Evolutionary conservation across 148 eudicot species (phyloP).

Genomic region (Chenopodium quinoa): DNA sequence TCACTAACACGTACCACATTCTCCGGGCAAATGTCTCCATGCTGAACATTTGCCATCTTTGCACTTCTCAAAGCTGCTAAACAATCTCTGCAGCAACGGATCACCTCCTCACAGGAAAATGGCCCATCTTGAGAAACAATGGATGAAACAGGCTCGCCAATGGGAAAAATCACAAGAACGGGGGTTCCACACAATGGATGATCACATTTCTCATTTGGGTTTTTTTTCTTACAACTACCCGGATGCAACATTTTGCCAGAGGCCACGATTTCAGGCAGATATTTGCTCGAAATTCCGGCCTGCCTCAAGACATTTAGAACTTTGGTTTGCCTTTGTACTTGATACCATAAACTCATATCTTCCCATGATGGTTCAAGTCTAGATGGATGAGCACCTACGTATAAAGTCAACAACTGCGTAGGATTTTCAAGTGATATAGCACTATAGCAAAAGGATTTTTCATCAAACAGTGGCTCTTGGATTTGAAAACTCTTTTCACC

Average conservation of each 20-base stretch:
- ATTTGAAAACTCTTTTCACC: slow-evolving; percentile 50
- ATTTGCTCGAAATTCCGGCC: slow-evolving; percentile 49
- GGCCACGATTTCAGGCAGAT: slow-evolving; percentile 68
- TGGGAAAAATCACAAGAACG: slow-evolving; percentile 57
- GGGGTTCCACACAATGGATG: slow-evolving; percentile 82
- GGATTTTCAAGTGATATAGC: slow-evolving; percentile 51
- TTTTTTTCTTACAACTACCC: slow-evolving; percentile 55
- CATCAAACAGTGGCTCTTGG: slow-evolving; percentile 45
- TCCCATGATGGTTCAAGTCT: slow-evolving; percentile 78
- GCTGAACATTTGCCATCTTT: slow-evolving; percentile 56
- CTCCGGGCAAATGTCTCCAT: slow-evolving; percentile 77
- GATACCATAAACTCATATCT: slow-evolving; percentile 88
- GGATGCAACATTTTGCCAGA: slow-evolving; percentile 68
- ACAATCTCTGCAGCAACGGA: slow-evolving; percentile 72
- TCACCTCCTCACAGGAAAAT: slow-evolving; percentile 57
- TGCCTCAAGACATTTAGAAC: slow-evolving; percentile 62
- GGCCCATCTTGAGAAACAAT: slow-evolving; percentile 51
- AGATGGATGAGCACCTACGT: slow-evolving; percentile 76
- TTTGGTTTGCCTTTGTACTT: slow-evolving; percentile 81
- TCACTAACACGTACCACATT: slow-evolving; percentile 50
- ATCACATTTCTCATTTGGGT: slow-evolving; percentile 60
- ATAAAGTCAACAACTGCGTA: slow-evolving; percentile 36
- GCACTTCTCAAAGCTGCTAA: slow-evolving; percentile 64
- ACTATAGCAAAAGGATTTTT: slow-evolving; percentile 44
- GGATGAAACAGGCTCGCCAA: slow-evolving; percentile 57